Conservation (phyloP, 2,329 filamentous ascomycete species). For the Colletotrichum coccodes region DNA sequence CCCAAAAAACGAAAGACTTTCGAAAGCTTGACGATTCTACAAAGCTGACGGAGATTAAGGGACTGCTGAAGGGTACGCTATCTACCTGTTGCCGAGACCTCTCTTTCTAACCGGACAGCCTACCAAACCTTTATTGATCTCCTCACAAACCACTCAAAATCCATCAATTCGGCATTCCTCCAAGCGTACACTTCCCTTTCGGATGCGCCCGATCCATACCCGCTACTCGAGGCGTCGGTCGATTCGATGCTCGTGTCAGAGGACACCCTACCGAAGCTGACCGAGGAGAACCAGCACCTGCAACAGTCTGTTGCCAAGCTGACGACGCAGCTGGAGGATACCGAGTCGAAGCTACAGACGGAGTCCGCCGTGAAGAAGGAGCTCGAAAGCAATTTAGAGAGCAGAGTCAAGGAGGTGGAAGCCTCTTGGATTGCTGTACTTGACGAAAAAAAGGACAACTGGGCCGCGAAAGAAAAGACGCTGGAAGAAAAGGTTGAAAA, state of each 20-base stretch:
- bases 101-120: constrained; percentile 58
- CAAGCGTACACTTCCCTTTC: constrained; percentile 93
- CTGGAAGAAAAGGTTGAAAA: constrained; percentile 94
- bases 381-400: constrained; percentile 81
- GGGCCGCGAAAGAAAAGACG: constrained; percentile 91
- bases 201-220: constrained; percentile 96
- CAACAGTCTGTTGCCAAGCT: constrained; percentile 80
- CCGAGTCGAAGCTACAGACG: constrained; percentile 81
- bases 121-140: constrained; percentile 99
- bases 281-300: constrained; percentile 88
- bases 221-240: constrained; percentile 93
- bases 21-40: constrained; percentile 89
- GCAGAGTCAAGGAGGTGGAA: constrained; percentile 88
- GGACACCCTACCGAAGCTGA: constrained; percentile 90
- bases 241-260: constrained; percentile 93
- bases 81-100: not conserved
- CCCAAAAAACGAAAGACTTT: constrained; percentile 99
- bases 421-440: constrained; percentile 89
- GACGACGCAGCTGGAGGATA: constrained; percentile 83
- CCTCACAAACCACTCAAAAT: constrained; percentile 94
- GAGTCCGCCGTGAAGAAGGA: constrained; percentile 79
- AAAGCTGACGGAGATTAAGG: constrained; percentile 90
- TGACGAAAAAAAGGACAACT: constrained; percentile 95
- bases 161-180: constrained; percentile 91
- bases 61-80: constrained; percentile 79